phyloP scores from a whole-genome alignment of 2,329 filamentous ascomycete species.

The Aspergillus nomiae region DNA sequence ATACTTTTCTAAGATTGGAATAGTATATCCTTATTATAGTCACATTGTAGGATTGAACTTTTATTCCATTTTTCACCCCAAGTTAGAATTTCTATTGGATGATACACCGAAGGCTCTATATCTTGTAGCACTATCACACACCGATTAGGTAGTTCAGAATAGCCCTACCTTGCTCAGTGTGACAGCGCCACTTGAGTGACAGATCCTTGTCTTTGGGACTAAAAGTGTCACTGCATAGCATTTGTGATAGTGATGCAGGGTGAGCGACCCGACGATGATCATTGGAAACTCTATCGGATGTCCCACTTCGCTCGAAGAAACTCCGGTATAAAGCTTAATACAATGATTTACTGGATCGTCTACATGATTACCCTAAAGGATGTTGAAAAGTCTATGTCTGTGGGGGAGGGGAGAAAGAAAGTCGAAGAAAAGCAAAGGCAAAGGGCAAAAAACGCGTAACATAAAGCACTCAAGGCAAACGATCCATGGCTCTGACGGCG shows the following conservation, averaged over 20 bases:
- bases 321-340: neutral
- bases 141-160: neutral
- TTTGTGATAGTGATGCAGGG: constrained; percentile 3
- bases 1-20: too few relatives aligned
- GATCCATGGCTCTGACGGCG: neutral
- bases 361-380: neutral
- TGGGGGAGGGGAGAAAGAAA: neutral
- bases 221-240: neutral
- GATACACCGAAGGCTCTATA: neutral
- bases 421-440: too few relatives aligned
- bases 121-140: too few relatives aligned
- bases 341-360: neutral
- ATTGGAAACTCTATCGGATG: constrained; percentile 3
- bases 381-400: neutral
- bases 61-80: too few relatives aligned
- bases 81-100: neutral
- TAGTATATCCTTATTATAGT: too few relatives aligned
- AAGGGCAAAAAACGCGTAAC: neutral
- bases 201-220: neutral
- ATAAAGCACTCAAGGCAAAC: neutral
- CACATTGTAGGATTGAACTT: too few relatives aligned
- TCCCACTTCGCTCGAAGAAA: neutral
- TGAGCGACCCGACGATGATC: neutral
- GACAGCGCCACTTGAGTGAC: neutral
- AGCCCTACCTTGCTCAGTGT: neutral